Conservation (phyloP, 371 early-diverging fungal genomes). For the Circinella umbellata region DNA sequence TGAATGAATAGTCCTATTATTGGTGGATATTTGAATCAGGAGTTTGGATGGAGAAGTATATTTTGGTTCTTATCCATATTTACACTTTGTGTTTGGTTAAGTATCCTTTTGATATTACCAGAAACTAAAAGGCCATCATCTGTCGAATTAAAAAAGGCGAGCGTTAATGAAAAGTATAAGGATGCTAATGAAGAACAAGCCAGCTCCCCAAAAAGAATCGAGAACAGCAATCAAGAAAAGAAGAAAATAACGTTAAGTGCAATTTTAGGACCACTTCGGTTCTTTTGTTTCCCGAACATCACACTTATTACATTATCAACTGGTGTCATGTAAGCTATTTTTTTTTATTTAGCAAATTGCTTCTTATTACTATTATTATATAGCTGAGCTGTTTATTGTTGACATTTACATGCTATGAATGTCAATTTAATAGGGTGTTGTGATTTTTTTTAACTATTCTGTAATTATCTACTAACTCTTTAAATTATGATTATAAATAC, state of each 20-base stretch:
- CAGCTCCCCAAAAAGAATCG: background rate
- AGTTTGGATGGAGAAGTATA: slow-evolving; percentile 49
- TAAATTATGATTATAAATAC: too few relatives aligned
- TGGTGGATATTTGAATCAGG: slow-evolving; percentile 52
- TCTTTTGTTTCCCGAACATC: slow-evolving; percentile 40
- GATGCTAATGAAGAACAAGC: background rate
- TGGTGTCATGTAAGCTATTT: slow-evolving; percentile 39
- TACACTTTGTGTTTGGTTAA: slow-evolving; percentile 37
- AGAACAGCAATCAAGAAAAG: too few relatives aligned
- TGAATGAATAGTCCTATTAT: slow-evolving; percentile 42
- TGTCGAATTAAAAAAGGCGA: background rate
- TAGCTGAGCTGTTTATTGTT: too few relatives aligned
- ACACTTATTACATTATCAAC: slow-evolving; percentile 31
- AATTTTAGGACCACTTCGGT: slow-evolving; percentile 33
- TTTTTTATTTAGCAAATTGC: too few relatives aligned
- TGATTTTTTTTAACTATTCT: too few relatives aligned
- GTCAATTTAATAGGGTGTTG: too few relatives aligned
- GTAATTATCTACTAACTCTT: too few relatives aligned
- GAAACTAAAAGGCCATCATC: slow-evolving; percentile 35
- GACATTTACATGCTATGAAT: too few relatives aligned
- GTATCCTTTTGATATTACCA: slow-evolving; percentile 41
- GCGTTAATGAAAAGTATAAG: background rate
- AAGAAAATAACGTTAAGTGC: slow-evolving; percentile 6
- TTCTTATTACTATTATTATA: too few relatives aligned
- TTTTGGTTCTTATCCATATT: slow-evolving; percentile 47